These are phyloP conservation scores for Saccharomyces jurei DNA, from an alignment of 805 yeast species.

Conservation along the genomic window DNA sequence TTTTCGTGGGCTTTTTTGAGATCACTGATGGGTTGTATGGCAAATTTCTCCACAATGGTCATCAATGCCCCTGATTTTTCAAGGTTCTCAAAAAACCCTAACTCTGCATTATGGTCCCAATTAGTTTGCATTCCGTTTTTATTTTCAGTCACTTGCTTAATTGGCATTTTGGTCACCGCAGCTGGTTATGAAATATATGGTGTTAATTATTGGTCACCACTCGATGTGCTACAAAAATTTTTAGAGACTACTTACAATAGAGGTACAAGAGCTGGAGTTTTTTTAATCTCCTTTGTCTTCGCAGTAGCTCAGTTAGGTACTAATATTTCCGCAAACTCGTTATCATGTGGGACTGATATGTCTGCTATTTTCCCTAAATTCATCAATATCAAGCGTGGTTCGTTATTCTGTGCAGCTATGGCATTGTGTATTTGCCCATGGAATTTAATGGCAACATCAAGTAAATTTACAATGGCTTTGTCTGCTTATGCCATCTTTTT, in stretches of 20 bases:
- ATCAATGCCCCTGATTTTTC: conserved; percentile 80
- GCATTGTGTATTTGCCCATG: conserved; percentile 73
- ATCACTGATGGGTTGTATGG: conserved; percentile 64
- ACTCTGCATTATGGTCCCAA: conserved; percentile 42
- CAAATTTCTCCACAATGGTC: conserved; percentile 74
- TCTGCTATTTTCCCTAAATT: conserved; percentile 50
- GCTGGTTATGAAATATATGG: conserved; percentile 43
- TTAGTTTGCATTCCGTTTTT: conserved; percentile 56
- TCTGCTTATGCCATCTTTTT: conserved; percentile 74
- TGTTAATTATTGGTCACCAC: conserved; percentile 38
- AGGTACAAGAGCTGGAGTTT: conserved; percentile 67
- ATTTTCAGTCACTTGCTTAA: conserved; percentile 66
- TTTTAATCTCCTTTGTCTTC: conserved; percentile 55
- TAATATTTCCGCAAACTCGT: conserved; percentile 61
- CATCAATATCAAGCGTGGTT: conserved; percentile 55
- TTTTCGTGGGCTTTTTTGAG: conserved; percentile 38
- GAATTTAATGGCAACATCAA: conserved; percentile 57
- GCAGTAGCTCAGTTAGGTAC: conserved; percentile 71
- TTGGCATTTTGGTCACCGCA: conserved; percentile 73
- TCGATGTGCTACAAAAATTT: conserved; percentile 50
- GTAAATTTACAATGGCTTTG: conserved; percentile 63
- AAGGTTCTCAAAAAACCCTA: conserved; percentile 55
- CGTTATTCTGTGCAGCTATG: conserved; percentile 55
- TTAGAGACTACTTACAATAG: conserved; percentile 31
- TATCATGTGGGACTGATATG: conserved; percentile 52